Evolutionary conservation across 202 grass and related monocot genomes (phyloP), one percentile per base, ranked within the genome.

Genomic region (Sporobolus alterniflorus): DNA sequence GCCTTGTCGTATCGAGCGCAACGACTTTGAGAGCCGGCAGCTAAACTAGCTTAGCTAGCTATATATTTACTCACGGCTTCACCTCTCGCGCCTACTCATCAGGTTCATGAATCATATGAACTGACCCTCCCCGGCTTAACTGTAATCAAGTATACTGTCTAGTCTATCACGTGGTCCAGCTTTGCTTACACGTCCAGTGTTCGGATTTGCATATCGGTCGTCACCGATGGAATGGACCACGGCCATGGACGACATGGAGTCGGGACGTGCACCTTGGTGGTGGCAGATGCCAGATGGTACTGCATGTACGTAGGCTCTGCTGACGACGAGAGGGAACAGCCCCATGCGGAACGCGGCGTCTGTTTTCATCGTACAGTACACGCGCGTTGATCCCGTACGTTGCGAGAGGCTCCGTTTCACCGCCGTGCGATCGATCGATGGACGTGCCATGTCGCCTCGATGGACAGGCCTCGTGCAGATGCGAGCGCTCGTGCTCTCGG

Each of bases 181-280:
- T n/a, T n/a, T n/a, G n/a, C n/a, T n/a, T n/a, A n/a, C n/a, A n/a
- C n/a, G n/a, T n/a, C n/a, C n/a, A n/a, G n/a, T n/a, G n/a, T n/a
- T n/a, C n/a, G n/a, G n/a, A n/a, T n/a, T n/a, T n/a, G n/a, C 36
- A n/a, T 31, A n/a, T 39, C 60, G 32, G 48, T 66, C 63, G 5
- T n/a, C 15, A 55, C 51, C 51, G 51, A 55, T 22, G 21, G 48
- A 57, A 39, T 69, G 46, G 20, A 47, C 75, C 47, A 65, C 12
- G 55, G 17, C 33, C 44, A 41, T 21, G 13, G 13, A 26, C 12
- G 11, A 21, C n/a, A 56, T 25, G 22, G n/a, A 9, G 43, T 21
- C n/a, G 73, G 82, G 77, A 82, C 83, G 83, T 77, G 82, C 88
- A 61, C 47, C 70, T 3, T 3, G 36, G 22, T 48, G 84, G 72